These are phyloP conservation scores for Pseudoperonospora humuli DNA, from an alignment of 352 stramenopile species.

Conservation along the genomic window DNA sequence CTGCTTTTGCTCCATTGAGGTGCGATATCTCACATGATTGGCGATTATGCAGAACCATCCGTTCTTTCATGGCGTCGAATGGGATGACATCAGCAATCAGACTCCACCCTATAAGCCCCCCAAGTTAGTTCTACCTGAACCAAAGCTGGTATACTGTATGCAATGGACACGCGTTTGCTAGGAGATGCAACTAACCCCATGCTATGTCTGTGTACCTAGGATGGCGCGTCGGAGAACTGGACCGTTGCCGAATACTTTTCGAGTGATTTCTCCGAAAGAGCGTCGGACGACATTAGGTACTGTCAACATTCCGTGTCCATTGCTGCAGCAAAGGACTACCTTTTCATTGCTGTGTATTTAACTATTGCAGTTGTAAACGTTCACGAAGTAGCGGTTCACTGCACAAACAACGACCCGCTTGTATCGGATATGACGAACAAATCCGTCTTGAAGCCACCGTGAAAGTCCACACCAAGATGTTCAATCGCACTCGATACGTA, in stretches of 20 bases:
- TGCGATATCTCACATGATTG: conserved; percentile 4
- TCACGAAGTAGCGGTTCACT: conserved; percentile 63
- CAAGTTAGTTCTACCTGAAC: conserved; percentile 46
- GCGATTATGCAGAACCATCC: conserved; percentile 39
- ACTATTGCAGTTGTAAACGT: conserved; percentile 23
- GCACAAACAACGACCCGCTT: conserved; percentile 40
- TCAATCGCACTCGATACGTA: conserved; percentile 68
- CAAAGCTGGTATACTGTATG: conserved; percentile 39
- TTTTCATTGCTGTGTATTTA: conserved; percentile 3
- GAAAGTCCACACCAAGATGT: conserved; percentile 74
- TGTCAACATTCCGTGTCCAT: background rate
- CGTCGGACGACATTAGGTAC: conserved; percentile 53
- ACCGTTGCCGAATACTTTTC: conserved; percentile 76
- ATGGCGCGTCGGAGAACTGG: conserved; percentile 71
- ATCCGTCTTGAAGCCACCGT: conserved; percentile 65
- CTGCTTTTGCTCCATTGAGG: background rate
- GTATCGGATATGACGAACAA: conserved; percentile 57
- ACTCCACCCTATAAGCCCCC: conserved; percentile 53
- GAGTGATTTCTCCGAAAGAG: conserved; percentile 73
- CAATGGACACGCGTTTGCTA: background rate
- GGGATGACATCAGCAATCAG: conserved; percentile 47
- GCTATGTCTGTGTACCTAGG: conserved; percentile 18
- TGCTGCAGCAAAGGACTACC: background rate
- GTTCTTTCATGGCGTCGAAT: conserved; percentile 78
- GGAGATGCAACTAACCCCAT: conserved; percentile 6